phyloP scores from a whole-genome alignment of 306 rosid species.

The Pyrus betulifolia region DNA sequence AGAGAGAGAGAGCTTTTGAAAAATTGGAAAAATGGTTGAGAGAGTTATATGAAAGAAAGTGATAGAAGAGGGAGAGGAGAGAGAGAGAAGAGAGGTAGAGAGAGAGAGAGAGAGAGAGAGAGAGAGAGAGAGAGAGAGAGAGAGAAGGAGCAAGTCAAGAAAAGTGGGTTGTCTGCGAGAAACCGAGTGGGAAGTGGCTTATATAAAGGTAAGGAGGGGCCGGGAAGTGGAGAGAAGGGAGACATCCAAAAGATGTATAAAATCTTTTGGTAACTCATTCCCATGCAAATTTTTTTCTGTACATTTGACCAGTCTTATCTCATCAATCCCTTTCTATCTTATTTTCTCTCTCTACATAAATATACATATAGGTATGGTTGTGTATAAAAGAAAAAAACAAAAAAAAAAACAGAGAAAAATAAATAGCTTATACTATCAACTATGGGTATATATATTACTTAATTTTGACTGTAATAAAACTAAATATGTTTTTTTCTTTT shows the following conservation, averaged over 20 bases:
- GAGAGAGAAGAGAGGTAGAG: neutral
- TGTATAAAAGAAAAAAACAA: neutral
- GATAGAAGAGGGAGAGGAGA: conserved; percentile 16
- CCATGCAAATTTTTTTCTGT: conserved; percentile 19
- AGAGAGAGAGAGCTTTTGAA: neutral
- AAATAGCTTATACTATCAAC: neutral
- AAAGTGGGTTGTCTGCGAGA: conserved; percentile 31
- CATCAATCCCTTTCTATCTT: conserved; percentile 1
- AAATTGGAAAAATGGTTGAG: neutral
- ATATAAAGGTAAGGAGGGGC: conserved; percentile 31
- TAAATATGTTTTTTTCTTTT: too few species aligned
- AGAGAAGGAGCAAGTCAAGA: conserved; percentile 20
- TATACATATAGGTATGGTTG: neutral
- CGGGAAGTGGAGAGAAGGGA: neutral
- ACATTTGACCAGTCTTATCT: conserved; percentile 27
- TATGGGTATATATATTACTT: neutral
- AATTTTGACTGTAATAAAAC: too few species aligned
- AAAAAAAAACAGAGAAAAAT: neutral
- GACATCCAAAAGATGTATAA: neutral
- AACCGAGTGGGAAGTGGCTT: conserved; percentile 28
- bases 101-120: neutral
- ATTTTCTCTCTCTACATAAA: neutral
- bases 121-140: neutral
- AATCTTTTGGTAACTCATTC: conserved; percentile 2
- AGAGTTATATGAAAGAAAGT: conserved; percentile 23